Evolutionary conservation across 441 rosid genomes (phyloP), one percentile per base, ranked within the genome.

Genomic region (Kokia cookei): DNA sequence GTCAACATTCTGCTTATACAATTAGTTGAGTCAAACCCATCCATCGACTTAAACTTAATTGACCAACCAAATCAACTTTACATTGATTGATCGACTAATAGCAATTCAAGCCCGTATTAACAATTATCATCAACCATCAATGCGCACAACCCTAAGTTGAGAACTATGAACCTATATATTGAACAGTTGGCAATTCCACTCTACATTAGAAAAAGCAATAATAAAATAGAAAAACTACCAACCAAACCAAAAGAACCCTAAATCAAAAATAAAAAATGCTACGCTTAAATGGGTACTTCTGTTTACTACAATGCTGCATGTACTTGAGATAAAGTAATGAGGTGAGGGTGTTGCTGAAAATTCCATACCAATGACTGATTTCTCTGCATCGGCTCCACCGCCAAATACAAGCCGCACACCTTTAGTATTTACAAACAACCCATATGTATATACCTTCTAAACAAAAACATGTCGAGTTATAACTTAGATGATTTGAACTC

Each of bases 331-430:
- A 5, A 9, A 11, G 32, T 0, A 67, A 15, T 61, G 3, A 22
- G 2, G 17, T 35, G 17, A 17, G 53, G 45, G 47, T 61, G 26
- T 29, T 32, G 14, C 47, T 12, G 37, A 15, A 43, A 74, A 74
- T 74, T 53, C 54, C 57, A 29, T 87, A 93, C 99, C 97, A 15
- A 68, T 85, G 92, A 71, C 90, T 86, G 69, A 89, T 87, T 88
- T 88, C 40, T 93, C 97, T 19, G 80, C 76, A 55, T 89, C 94
- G 15, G 82, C 84, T 72, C 86, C 86, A 32, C 80, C 89, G 69
- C 87, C 92, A 65, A 90, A 72, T 95, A 93, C 78, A 95, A 75
- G 77, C 91, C 99, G 71, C 96, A 93, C 6, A 93, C 97, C 97
- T 90, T 78, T 73, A 63, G 72, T 17, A 29, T 29, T 12, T 60